Evolutionary conservation across 2,329 filamentous ascomycete species (phyloP), one percentile per base, ranked within the genome.

Genomic region (Fusarium graminum): DNA sequence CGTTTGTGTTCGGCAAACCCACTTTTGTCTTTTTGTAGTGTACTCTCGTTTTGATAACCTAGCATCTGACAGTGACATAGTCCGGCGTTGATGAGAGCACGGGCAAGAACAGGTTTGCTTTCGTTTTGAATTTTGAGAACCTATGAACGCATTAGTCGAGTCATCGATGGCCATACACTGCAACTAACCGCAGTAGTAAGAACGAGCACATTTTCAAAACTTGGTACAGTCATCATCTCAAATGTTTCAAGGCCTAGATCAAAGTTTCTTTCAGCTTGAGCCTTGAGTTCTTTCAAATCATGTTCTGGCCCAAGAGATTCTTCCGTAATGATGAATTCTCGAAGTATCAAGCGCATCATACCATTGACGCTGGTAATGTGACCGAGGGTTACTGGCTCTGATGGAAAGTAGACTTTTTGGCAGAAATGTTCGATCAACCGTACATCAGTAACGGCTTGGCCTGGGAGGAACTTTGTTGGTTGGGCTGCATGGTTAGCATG

Each of bases 41-140:
- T 69, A 2, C 34, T 28, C n/a, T 70, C 67, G 4, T 67, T 56
- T 40, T 65, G 60, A 10, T 70, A 69, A 1, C 63, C 67, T 9
- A 70, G 44, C 60, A 70, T 69, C 17, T 67, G 67, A 4, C 67
- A 70, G 7, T 70, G 67, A 6, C 53, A 63, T 2, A 58, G 54
- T 5, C 51, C 67, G 6, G 60, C 46, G 1, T 63, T 52, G 12
- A 65, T 36, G 10, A 70, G 46, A 12, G 63, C 56, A 14, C 63
- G 55, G 3, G 41, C 45, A 2, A 70, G 42, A 6, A 69, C 29
- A 2, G 63, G 67, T 4, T 61, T 65, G 1, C 46, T 44, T 19
- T 58, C 51, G 6, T 58, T 69, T 29, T 65, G 63, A 0, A 67
- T 41, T 26, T 70, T 67, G 4, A 70, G 25, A 3, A 68, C 43